Percentiles rank a stretch among this genome's conserved stretches.
Evolutionary conservation across 768 basidiomycete species (phyloP).

Genomic region (Filobasidium floriforme): DNA sequence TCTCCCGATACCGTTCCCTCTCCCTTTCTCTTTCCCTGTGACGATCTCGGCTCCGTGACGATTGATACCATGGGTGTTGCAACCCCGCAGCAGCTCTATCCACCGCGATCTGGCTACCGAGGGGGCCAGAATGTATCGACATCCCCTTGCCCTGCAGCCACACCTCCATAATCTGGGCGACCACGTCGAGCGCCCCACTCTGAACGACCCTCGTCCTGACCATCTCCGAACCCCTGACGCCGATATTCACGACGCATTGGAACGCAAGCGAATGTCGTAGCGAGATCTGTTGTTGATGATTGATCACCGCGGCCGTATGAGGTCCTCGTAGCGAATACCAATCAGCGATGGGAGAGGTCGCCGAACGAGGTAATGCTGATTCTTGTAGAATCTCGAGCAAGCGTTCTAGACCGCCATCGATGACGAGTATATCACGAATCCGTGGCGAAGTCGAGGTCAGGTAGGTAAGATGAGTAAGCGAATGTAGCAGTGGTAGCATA

Average conservation of each 20-base stretch:
- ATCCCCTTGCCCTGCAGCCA: conserved; percentile 86
- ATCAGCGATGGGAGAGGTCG: conserved; percentile 30
- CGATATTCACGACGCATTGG: conserved; percentile 94
- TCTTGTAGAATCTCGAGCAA: conserved; percentile 86
- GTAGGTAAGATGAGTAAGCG: conserved; percentile 88
- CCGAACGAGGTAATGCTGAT: conserved; percentile 35
- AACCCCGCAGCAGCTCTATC: conserved; percentile 24
- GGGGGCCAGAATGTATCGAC: conserved; percentile 69
- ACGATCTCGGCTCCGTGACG: background rate
- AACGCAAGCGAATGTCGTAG: conserved; percentile 70
- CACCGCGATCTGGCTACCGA: conserved; percentile 52
- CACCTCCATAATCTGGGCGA: conserved; percentile 85
- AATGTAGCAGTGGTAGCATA: conserved; percentile 65
- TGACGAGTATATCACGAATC: conserved; percentile 96
- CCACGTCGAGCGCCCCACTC: conserved; percentile 85
- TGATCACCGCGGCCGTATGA: conserved; percentile 43
- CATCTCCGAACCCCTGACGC: conserved; percentile 85
- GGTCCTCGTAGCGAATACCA: conserved; percentile 43
- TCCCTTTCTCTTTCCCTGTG: conserved; percentile 17
- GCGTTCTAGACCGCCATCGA: conserved; percentile 94
- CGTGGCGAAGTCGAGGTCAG: conserved; percentile 94
- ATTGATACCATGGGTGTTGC: conserved; percentile 6
- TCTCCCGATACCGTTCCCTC: conserved; percentile 2
- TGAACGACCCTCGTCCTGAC: conserved; percentile 88
- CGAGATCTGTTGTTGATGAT: conserved; percentile 36